Conservation (phyloP, 176 grass and related monocot genomes). For the Urochloa ruziziensis region DNA sequence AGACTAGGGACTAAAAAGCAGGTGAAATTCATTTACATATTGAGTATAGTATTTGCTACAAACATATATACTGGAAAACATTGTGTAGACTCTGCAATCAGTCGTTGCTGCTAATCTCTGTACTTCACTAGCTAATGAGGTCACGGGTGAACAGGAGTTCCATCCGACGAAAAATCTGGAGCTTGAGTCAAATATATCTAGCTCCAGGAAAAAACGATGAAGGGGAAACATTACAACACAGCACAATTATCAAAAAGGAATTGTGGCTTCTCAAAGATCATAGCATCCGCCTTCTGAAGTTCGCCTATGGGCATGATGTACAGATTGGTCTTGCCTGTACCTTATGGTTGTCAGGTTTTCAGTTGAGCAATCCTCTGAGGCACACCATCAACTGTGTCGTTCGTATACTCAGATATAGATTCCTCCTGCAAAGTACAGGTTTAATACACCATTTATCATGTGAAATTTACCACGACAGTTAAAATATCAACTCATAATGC, state of each 20-base stretch:
- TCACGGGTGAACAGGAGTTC: not conserved
- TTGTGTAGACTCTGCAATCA: not conserved
- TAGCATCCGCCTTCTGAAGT: not conserved
- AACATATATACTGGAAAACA: not conserved
- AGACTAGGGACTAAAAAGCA: not conserved
- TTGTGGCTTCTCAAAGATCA: not conserved
- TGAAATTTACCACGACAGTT: not conserved
- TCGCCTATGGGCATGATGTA: not conserved
- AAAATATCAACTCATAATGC: not conserved
- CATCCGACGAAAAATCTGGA: conserved; percentile 1
- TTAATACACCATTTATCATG: not conserved
- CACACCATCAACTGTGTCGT: conserved; percentile 29
- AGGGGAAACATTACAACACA: conserved; percentile 6
- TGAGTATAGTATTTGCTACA: not conserved
- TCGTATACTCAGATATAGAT: conserved; percentile 29
- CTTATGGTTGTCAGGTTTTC: conserved; percentile 13
- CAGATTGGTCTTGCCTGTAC: not conserved
- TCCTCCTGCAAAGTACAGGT: conserved; percentile 37
- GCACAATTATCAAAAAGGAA: not conserved
- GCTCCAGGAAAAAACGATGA: conserved; percentile 2
- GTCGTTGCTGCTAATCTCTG: not conserved
- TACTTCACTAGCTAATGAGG: not conserved
- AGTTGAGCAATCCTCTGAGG: conserved; percentile 31
- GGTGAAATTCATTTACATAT: not conserved
- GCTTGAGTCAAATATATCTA: not conserved